Base-by-base conservation (phyloP, 345 rosid species). In the Dipteronia sinensis region DNA sequence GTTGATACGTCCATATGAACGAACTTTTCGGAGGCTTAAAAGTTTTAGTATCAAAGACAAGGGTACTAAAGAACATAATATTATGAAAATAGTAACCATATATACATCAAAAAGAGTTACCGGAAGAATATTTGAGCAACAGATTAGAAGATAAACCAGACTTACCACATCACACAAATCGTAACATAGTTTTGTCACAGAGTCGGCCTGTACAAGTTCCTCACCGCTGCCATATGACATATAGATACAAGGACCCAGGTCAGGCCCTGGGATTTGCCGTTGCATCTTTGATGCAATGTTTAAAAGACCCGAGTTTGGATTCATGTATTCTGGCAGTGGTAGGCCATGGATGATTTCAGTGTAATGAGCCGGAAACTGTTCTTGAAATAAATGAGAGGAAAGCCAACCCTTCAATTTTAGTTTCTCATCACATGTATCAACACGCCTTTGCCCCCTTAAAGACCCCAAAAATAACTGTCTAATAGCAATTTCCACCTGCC, bases 341-440 rank as follows among this genome's bases (percentile, higher is more conserved):
- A 94, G 82, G 72, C 89, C 74, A 40, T 74, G 88, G 74, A 92
- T 81, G 65, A 94, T 82, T 83, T 94, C 94, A 47, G 90, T 78
- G 75, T 81, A 91, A 83, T 96, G 99, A 74, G 83, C 86, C 17
- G 98, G 93, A 83, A 96, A 92, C 74, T 91, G 95, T 80, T 94
- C 91, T 82, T 86, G 83, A 78, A 96, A 94, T 79, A 90, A 82
- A 44, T 68, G 83, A 82, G 99, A 87, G 66, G 98, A 89, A 83
- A 96, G 90, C 98, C 97, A 92, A 72, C 94, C 97, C 82, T 91
- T 90, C 86, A 96, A 81, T 83, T 94, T 94, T 82, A 96, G 78
- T 79, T 71, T 89, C 86, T 94, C 97, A 79, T 91, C 83, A 83
- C 94, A 87, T 71, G 77, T 87, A 79, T 86, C 87, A 40, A 90